Evolutionary conservation across 1,284 basidiomycete species (phyloP).

Genomic region (Naganishia sp.): DNA sequence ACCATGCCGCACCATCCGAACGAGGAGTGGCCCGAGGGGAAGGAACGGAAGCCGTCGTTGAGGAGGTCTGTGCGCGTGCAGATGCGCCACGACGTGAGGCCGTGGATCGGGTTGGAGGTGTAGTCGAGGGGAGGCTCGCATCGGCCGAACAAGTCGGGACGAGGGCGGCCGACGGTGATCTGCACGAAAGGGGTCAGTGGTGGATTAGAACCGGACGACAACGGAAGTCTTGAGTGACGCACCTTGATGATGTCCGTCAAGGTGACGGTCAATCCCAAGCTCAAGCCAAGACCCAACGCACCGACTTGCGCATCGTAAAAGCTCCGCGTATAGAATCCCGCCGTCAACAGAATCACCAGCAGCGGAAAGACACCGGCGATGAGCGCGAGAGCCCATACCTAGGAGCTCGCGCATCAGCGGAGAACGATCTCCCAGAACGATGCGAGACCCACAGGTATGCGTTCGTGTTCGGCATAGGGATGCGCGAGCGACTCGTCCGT

Average conservation of each 20-base stretch:
- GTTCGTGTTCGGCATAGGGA: slow-evolving; percentile 78
- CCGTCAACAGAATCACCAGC: slow-evolving; percentile 67
- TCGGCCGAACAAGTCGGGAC: slow-evolving; percentile 79
- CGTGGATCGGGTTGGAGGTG: slow-evolving; percentile 65
- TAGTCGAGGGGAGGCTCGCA: slow-evolving; percentile 73
- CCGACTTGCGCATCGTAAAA: slow-evolving; percentile 88
- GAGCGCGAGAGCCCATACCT: slow-evolving; percentile 64
- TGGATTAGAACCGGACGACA: background rate
- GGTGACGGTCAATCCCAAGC: slow-evolving; percentile 55
- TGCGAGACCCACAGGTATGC: slow-evolving; percentile 69
- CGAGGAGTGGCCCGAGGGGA: slow-evolving; percentile 89
- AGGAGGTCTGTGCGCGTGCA: slow-evolving; percentile 76
- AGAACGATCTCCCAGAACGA: background rate
- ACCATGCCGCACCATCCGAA: slow-evolving; percentile 52
- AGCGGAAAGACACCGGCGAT: slow-evolving; percentile 70
- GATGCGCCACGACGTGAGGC: slow-evolving; percentile 70
- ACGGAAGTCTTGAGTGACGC: slow-evolving; percentile 1
- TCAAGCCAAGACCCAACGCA: slow-evolving; percentile 62
- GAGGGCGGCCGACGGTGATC: slow-evolving; percentile 77
- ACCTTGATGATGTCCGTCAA: slow-evolving; percentile 80
- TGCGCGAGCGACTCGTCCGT: slow-evolving; percentile 67
- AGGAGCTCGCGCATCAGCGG: slow-evolving; percentile 18
- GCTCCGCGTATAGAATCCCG: slow-evolving; percentile 68
- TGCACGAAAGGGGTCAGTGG: slow-evolving; percentile 15
- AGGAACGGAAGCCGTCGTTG: slow-evolving; percentile 85